These are phyloP conservation scores for Sphagnum tenellum DNA, from an alignment of 225 moss, liverwort and hornwort species.

Conservation along the genomic window DNA sequence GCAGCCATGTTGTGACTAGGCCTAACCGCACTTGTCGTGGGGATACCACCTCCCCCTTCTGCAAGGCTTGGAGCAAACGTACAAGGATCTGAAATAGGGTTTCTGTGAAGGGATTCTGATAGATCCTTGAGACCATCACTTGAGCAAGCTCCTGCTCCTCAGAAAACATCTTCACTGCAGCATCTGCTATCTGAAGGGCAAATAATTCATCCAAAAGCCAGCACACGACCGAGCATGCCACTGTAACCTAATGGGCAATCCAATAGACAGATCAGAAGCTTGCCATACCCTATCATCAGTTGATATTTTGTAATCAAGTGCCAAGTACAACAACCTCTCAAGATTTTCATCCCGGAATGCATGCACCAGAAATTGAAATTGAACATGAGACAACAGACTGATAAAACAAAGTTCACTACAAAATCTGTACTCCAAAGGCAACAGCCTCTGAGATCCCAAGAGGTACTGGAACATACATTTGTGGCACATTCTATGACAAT, in stretches of 20 bases:
- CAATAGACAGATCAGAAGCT: conserved; percentile 9
- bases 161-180: conserved; percentile 67
- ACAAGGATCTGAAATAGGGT: conserved; percentile 75
- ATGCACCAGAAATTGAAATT: no score
- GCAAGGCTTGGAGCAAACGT: conserved; percentile 79
- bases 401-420: no score
- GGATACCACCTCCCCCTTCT: conserved; percentile 68
- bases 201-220: conserved; percentile 94
- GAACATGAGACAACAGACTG: no score
- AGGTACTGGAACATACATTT: no score
- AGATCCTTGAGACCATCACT: conserved; percentile 83
- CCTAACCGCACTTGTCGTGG: conserved; percentile 59
- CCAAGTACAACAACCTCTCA: no score
- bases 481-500: no score
- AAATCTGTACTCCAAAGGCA: no score
- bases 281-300: no score
- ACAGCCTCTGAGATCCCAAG: no score
- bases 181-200: conserved; percentile 86
- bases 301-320: no score
- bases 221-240: conserved; percentile 77
- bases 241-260: conserved; percentile 49
- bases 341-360: no score
- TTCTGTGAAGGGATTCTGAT: conserved; percentile 94
- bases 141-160: conserved; percentile 92
- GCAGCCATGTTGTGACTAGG: conserved; percentile 83